Evolutionary conservation across 768 basidiomycete genomes (phyloP), one percentile per base, ranked within the genome.

Genomic region (Plicaturopsis crispa): DNA sequence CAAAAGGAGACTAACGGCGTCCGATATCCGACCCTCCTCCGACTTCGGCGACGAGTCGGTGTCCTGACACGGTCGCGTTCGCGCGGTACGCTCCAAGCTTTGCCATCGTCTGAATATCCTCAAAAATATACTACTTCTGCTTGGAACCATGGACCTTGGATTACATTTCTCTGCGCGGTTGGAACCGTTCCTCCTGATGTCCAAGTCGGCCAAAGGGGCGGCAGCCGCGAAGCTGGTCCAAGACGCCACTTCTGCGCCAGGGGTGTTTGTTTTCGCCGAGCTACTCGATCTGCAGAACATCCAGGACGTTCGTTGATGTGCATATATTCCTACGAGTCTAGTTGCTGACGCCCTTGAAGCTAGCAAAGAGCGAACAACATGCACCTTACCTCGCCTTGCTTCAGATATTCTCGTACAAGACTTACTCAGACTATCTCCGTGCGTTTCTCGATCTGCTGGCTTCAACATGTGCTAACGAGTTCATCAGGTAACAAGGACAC

Each of bases 231-330:
- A 93, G 54, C 75, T 93, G 39, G 63, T 93, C 21, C 72, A 79
- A 50, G 84, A 96, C 53, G 93, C 82, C 39, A 91, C 84, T 18
- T 74, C 86, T 31, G 88, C 93, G 0, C 80, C 83, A 12, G 93
- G 91, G 7, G 86, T 96, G 33, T 94, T 87, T 56, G 85, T 91
- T 41, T 99, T 96, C 53, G 77, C 80, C 0, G 93, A 98, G 57
- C 63, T 99, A 37, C 65, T 97, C 36, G 84, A 90, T 32, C 58
- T 84, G 19, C 75, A 82, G 2, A 87, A 80, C 51, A 83, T 98
- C 24, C 79, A 85, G 54, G 85, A 93, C 67, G 94, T 88, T 48
- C 52, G 69, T 55, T 12, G 33, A 22, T 11, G 22, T 39, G 32
- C 14, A 19, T 24, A n/a, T n/a, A n/a, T n/a, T n/a, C n/a, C n/a